Evolutionary conservation across 1,284 basidiomycete species (phyloP).

Genomic region (Apiotrichum laibachii): DNA sequence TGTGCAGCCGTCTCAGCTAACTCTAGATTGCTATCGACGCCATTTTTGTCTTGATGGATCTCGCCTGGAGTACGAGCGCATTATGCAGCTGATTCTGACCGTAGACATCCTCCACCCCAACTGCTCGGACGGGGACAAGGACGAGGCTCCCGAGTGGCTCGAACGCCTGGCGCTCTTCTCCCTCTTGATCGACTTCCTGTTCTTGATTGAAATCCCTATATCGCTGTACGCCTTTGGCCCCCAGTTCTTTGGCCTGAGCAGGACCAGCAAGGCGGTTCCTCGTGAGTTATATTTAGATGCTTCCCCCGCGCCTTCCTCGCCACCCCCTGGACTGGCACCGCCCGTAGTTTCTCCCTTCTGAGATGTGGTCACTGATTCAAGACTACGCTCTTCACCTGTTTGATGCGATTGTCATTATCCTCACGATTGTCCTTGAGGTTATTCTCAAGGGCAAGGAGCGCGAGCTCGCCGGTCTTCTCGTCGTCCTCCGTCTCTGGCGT

Average conservation of each 20-base stretch:
- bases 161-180: slow-evolving; percentile 62
- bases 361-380: too few species aligned
- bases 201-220: slow-evolving; percentile 71
- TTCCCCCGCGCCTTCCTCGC: neutral
- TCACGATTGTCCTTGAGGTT: slow-evolving; percentile 69
- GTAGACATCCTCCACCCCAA: slow-evolving; percentile 7
- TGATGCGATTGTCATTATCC: slow-evolving; percentile 66
- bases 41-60: too few species aligned
- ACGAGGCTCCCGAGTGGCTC: slow-evolving; percentile 61
- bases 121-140: neutral
- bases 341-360: too few species aligned
- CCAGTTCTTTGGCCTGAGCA: slow-evolving; percentile 15
- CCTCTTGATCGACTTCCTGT: slow-evolving; percentile 56
- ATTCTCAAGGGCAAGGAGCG: slow-evolving; percentile 59
- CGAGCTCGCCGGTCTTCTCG: slow-evolving; percentile 66
- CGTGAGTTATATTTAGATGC: slow-evolving; percentile 1
- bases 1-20: too few species aligned
- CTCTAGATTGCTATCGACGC: too few species aligned
- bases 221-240: slow-evolving; percentile 63
- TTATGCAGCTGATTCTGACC: too few species aligned
- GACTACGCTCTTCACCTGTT: slow-evolving; percentile 61
- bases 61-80: too few species aligned
- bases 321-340: neutral
- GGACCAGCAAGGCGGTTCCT: slow-evolving; percentile 5
- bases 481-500: slow-evolving; percentile 72